Conservation (phyloP, 306 rosid species). For the Boehmeria nivea region DNA sequence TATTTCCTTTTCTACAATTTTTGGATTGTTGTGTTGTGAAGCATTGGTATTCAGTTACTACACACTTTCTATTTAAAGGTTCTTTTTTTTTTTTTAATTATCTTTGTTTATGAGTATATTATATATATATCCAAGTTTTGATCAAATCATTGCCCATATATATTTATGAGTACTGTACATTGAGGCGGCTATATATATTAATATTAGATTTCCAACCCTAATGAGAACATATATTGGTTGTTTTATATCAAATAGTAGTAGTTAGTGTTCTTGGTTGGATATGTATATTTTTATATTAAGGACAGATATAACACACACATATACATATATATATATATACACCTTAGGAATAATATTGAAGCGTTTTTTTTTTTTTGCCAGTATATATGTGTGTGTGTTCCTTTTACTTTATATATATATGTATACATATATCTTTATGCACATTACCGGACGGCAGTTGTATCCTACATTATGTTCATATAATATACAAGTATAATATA, state of each 20-base stretch:
- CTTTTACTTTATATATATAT: background rate
- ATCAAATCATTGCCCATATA: no score
- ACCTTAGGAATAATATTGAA: background rate
- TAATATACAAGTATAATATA: no score
- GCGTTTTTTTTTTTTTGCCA: no score
- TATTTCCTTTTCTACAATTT: background rate
- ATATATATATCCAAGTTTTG: no score
- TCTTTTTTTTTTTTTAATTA: background rate
- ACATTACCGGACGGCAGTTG: conserved; percentile 9
- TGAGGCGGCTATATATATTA: background rate
- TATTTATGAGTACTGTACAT: no score
- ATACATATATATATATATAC: background rate
- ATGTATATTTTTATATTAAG: no score
- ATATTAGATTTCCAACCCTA: background rate
- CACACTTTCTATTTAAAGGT: background rate
- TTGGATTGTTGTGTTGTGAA: conserved; percentile 6
- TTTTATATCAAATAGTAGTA: background rate
- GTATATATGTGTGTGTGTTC: background rate
- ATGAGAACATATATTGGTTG: background rate
- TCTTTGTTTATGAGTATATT: no score
- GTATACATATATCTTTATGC: no score
- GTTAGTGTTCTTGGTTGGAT: background rate
- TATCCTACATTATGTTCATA: no score
- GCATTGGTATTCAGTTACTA: conserved; percentile 1
- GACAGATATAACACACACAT: no score